These are phyloP conservation scores for Acanthamoeba lenticulata DNA, from an alignment of 208 protist genomes.

Conservation along the genomic window DNA sequence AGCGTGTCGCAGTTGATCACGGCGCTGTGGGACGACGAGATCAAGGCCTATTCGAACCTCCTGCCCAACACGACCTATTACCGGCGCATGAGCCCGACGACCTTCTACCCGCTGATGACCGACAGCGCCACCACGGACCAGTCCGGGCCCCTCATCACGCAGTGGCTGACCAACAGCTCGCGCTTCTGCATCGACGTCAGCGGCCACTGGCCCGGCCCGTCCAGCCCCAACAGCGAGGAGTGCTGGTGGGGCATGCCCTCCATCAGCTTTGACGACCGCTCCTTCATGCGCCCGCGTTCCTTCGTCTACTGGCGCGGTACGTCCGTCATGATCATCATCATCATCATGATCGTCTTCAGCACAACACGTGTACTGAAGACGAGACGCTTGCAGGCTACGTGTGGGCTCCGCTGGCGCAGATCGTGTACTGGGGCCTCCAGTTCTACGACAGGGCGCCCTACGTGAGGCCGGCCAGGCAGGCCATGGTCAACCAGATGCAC, in stretches of 20 bases:
- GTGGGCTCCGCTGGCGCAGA: background rate
- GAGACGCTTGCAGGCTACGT: background rate
- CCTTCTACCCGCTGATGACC: background rate
- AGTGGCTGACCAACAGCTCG: constrained; percentile 25
- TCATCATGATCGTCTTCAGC: background rate
- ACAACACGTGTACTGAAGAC: background rate
- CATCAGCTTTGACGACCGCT: constrained; percentile 15
- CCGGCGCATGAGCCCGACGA: background rate
- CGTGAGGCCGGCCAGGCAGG: background rate
- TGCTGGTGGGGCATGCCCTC: constrained; percentile 26
- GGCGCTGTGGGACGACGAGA: background rate
- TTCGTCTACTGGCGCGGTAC: constrained; percentile 5
- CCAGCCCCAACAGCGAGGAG: background rate
- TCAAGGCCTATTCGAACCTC: background rate
- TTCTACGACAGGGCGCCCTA: background rate
- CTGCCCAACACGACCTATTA: background rate
- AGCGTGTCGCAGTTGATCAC: background rate
- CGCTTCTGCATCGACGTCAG: constrained; percentile 30
- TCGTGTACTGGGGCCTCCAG: background rate
- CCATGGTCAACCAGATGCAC: background rate
- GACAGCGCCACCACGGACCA: background rate
- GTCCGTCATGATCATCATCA: background rate
- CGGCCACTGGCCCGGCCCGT: background rate
- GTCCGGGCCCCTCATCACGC: background rate
- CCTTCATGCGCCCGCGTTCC: background rate